Conservation (phyloP, 2,329 filamentous ascomycete species). For the Pseudocercospora cruenta region DNA sequence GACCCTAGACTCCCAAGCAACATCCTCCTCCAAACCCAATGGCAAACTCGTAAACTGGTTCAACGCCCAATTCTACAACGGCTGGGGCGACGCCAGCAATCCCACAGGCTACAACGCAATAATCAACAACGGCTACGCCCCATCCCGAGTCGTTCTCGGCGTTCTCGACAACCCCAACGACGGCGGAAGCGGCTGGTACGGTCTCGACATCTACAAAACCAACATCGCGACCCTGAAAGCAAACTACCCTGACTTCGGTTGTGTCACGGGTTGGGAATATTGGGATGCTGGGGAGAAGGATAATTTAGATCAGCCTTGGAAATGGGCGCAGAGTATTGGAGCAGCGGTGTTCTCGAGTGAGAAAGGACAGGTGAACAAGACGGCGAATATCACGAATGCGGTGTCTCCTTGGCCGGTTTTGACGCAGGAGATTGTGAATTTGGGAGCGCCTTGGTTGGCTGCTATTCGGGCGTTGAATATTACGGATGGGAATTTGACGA, state of each 20-base stretch:
- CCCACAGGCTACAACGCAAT: conserved; percentile 33
- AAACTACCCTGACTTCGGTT: conserved; percentile 33
- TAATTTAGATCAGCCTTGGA: conserved; percentile 22
- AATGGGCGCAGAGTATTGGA: conserved; percentile 28
- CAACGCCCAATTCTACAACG: conserved; percentile 38
- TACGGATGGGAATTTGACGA: conserved; percentile 26
- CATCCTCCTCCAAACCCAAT: conserved; percentile 27
- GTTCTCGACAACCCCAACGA: conserved; percentile 32
- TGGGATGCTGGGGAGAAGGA: conserved; percentile 32
- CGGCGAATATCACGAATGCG: conserved; percentile 16
- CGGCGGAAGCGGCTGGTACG: conserved; percentile 34
- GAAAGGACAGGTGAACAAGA: conserved; percentile 6
- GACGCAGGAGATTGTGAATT: conserved; percentile 21
- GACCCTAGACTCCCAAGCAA: conserved; percentile 30
- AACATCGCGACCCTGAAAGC: conserved; percentile 29
- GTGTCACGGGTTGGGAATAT: conserved; percentile 37
- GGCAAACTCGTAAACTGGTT: conserved; percentile 37
- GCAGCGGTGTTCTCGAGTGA: conserved; percentile 20
- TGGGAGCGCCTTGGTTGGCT: conserved; percentile 22
- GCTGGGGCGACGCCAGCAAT: conserved; percentile 35
- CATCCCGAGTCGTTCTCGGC: conserved; percentile 33
- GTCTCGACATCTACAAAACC: conserved; percentile 20
- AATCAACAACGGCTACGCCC: conserved; percentile 29
- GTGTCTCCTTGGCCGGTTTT: conserved; percentile 27
- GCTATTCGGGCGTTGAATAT: conserved; percentile 32